phyloP scores from a whole-genome alignment of 768 basidiomycete genomes.

The Calocera cornea region DNA sequence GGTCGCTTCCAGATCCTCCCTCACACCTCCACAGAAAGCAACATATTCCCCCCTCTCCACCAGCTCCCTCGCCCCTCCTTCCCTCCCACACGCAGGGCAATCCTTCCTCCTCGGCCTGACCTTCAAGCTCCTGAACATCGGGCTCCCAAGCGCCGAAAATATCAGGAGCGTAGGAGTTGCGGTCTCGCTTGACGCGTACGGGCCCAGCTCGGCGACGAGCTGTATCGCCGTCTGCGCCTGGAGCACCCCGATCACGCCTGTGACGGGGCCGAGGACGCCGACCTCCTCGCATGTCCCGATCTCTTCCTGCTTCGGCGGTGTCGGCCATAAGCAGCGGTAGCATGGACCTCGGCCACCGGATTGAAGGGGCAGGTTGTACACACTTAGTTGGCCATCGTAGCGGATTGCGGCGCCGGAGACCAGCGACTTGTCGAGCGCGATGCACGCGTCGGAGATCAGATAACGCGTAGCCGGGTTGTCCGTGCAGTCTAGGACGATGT shows the following conservation, averaged over 20 bases:
- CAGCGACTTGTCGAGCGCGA: constrained; percentile 61
- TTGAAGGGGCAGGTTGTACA: constrained; percentile 42
- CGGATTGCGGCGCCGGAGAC: constrained; percentile 87
- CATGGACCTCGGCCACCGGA: constrained; percentile 49
- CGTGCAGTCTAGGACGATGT: constrained; percentile 83
- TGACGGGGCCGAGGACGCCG: constrained; percentile 78
- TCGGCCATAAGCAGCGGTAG: constrained; percentile 87
- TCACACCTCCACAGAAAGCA: constrained; percentile 66
- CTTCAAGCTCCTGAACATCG: constrained; percentile 72
- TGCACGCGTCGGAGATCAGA: constrained; percentile 76
- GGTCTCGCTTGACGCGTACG: constrained; percentile 27
- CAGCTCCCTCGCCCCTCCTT: constrained; percentile 29
- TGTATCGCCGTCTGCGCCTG: constrained; percentile 86
- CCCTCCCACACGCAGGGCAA: constrained; percentile 62
- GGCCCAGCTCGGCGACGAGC: constrained; percentile 49
- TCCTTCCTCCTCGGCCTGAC: constrained; percentile 54
- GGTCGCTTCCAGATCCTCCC: constrained; percentile 48
- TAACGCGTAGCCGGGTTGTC: constrained; percentile 89
- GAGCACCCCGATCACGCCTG: constrained; percentile 76
- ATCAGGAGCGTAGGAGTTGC: constrained; percentile 45
- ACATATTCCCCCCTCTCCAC: constrained; percentile 63
- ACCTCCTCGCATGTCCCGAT: constrained; percentile 74
- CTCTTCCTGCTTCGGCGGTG: constrained; percentile 48
- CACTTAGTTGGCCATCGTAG: constrained; percentile 66
- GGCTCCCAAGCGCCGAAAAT: constrained; percentile 53